Conservation (phyloP, 179 eudicot species). For the Beta corolliflora region DNA sequence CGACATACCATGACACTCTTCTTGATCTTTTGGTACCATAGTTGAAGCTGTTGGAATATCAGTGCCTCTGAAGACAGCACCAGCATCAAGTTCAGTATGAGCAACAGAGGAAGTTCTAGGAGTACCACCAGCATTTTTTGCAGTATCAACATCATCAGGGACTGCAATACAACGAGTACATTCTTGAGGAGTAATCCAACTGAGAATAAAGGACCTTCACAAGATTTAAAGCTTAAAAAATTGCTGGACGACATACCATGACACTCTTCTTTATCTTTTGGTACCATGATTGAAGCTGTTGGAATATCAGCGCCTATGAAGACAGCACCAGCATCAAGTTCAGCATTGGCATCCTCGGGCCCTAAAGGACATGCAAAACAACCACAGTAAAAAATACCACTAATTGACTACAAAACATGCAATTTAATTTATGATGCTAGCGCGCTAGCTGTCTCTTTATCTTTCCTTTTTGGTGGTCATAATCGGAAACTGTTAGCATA, state of each 20-base stretch:
- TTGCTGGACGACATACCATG: constrained; percentile 9
- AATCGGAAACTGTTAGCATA: neutral
- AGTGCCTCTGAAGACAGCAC: neutral
- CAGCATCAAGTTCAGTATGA: neutral
- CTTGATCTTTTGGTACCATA: neutral
- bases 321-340: neutral
- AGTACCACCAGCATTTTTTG: no score
- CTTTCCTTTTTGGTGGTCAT: neutral
- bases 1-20: constrained; percentile 14
- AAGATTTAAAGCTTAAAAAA: neutral
- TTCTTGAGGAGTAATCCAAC: no score
- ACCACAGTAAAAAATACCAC: neutral
- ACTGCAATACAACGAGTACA: no score
- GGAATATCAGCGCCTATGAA: neutral
- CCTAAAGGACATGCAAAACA: constrained; percentile 6
- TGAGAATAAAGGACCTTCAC: no score
- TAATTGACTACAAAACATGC: neutral
- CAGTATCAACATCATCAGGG: no score
- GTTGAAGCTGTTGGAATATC: neutral
- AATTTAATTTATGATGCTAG: neutral
- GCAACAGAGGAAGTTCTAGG: neutral
- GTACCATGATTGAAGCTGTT: neutral
- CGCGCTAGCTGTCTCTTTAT: neutral
- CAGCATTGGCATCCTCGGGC: neutral
- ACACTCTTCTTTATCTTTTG: constrained; percentile 2